Percentiles rank a stretch among this genome's conserved stretches.
phyloP scores from a whole-genome alignment of 2,329 filamentous ascomycete species.

The Talaromyces verruculosus region DNA sequence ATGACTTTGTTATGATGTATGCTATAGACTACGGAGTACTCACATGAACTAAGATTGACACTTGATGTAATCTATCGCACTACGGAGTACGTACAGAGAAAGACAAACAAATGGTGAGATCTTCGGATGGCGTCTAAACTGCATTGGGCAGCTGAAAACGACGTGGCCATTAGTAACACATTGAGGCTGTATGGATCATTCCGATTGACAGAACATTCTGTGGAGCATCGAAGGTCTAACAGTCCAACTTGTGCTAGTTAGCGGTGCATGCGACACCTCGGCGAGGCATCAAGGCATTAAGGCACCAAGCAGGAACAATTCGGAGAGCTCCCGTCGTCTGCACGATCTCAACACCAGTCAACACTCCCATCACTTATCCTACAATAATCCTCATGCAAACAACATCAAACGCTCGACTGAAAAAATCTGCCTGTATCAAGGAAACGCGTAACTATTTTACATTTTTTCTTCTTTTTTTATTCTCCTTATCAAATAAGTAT shows the following conservation, averaged over 20 bases:
- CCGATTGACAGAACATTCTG: slow-evolving; percentile 4
- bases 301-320: not conserved
- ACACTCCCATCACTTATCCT: not conserved
- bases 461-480: not conserved
- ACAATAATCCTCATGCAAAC: not conserved
- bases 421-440: not conserved
- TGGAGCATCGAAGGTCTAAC: not conserved
- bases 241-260: not conserved
- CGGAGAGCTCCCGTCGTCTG: not conserved
- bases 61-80: not conserved
- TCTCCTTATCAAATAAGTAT: slow-evolving; percentile 1
- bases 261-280: slow-evolving; percentile 1
- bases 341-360: not conserved
- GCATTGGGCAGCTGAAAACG: not conserved
- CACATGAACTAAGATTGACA: not conserved
- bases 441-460: not conserved
- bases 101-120: not conserved
- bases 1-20: not conserved
- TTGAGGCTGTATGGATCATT: not conserved
- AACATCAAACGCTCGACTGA: not conserved
- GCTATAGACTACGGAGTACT: not conserved
- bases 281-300: not conserved
- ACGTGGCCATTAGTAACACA: not conserved
- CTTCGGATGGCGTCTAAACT: slow-evolving; percentile 5
- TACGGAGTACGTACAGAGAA: not conserved